Evolutionary conservation across 305 asterid species (phyloP), one percentile per base, ranked within the genome.

Genomic region (Ajuga reptans): DNA sequence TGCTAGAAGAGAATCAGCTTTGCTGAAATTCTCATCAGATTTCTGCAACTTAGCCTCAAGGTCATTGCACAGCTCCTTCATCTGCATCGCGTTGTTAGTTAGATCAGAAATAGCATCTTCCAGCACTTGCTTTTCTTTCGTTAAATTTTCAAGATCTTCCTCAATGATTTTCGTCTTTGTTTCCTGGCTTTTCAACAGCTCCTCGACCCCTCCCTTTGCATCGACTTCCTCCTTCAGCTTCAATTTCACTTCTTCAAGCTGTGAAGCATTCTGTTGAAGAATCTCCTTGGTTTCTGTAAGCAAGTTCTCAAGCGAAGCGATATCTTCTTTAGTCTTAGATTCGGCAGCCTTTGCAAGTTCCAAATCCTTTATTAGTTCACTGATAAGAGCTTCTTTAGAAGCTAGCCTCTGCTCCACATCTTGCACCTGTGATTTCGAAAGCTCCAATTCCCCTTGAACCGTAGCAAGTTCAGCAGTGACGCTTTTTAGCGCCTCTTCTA

Each of bases 11-110:
- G 89, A 76, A 81, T 91, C 87, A 5, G 89, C 81, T 66, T 85
- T 87, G 78, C 68, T 31, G 78, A 85, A 87, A 56, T 89, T 87
- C 45, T 91, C 93, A 17, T 86, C 90, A 0, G 98, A 89, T 42
- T 78, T 77, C 80, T 82, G 84, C 89, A 86, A 70, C 85, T 83
- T 88, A 4, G 81, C 87, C 80, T 92, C 93, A 6, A 92, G 96
- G 10, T 86, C 94, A 66, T 72, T 74, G 79, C 87, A 85, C 33
- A 85, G 43, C 74, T 85, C 97, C 82, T 90, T 90, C 88, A 84
- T 73, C 77, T 80, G 85, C 72, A 77, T 70, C 47, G 74, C 65
- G 42, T 83, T 80, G 47, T 65, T 83, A 16, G 84, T 88, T 18
- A 87, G 76, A 71, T 88, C 87, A 29, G 87, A 62, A 24, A 88